Evolutionary conservation across 1,284 basidiomycete species (phyloP), one percentile per base, ranked within the genome.

Genomic region (Acaromyces ingoldii): DNA sequence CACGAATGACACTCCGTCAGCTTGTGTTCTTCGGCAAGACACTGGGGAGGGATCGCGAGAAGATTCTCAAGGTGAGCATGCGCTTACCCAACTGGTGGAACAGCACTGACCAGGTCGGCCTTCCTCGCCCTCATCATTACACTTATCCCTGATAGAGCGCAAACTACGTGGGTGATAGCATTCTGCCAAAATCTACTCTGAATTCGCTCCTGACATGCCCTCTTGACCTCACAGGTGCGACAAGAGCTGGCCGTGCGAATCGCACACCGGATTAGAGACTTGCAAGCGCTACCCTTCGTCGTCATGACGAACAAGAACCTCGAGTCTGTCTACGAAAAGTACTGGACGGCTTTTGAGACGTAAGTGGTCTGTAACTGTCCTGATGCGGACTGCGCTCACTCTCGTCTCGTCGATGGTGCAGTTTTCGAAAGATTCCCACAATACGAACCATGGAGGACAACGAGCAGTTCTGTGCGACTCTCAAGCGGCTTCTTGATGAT

Each of bases 241-340:
- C 86, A 86, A 11, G 91, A 93, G 71, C 78, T 93, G 6, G 88
- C 91, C 11, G 84, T 91, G 13, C 83, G 90, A 41, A 87, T 93
- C 71, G 87, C 89, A 3, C 90, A 92, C 75, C 82, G 91, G 38
- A 79, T 93, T 56, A 82, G 88, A 53, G 90, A 93, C 68, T 80
- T 93, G 63, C 90, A 93, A 77, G 79, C 84, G 1, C 78, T 93
- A 34, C 90, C 91, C 0, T 92, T 88, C 70, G 83, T 89, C 24
- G 89, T 91, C 7, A 89, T 91, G 49, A 89, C 87, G 3, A 87
- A 91, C 61, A 87, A 89, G 67, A 84, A 85, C 1, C 83, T 93
- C 5, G 84, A 85, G 22, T 84, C 82, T 61, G 89, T 93, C 30
- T 92, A 92, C 64, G 85, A 90, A 25, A 67, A 76, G 19, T 79